Percentiles rank a stretch among this genome's conserved stretches.
These are phyloP conservation scores for Penicillium roqueforti DNA, from an alignment of 495 filamentous ascomycete genomes.

Conservation along the genomic window DNA sequence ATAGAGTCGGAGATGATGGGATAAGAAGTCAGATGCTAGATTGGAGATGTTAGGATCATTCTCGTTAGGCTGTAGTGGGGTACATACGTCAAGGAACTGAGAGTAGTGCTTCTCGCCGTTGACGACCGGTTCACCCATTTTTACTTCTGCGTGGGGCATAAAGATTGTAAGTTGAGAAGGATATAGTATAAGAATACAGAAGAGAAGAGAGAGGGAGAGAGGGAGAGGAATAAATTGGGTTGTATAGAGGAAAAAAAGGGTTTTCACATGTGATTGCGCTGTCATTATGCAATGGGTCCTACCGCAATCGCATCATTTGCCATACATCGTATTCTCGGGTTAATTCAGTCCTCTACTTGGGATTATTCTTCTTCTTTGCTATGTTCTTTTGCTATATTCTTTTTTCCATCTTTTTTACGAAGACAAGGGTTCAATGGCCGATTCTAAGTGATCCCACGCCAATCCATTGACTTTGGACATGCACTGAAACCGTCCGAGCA, in stretches of 20 bases:
- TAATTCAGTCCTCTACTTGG: neutral
- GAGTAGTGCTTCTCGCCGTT: conserved; percentile 67
- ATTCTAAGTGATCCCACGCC: neutral
- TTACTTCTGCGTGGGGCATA: conserved; percentile 45
- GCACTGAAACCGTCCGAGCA: conserved; percentile 3
- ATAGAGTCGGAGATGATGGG: conserved; percentile 80
- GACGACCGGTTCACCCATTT: conserved; percentile 47
- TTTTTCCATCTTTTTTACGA: neutral
- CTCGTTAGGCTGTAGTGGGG: conserved; percentile 1
- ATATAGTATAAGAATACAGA: conserved; percentile 1
- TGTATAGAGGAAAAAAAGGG: conserved; percentile 17
- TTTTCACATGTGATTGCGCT: conserved; percentile 32
- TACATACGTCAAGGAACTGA: conserved; percentile 62
- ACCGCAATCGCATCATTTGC: conserved; percentile 22
- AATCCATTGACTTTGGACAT: neutral
- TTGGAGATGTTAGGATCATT: too few species aligned
- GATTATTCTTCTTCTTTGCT: neutral
- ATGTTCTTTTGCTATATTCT: too few species aligned
- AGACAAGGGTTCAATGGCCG: neutral
- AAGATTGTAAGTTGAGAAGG: conserved; percentile 5
- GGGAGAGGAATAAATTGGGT: conserved; percentile 4
- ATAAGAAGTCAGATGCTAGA: conserved; percentile 77
- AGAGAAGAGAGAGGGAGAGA: conserved; percentile 12
- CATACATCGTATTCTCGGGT: conserved; percentile 9
- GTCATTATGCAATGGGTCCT: conserved; percentile 25